Evolutionary conservation across 2,329 filamentous ascomycete genomes (phyloP).

Genomic region (Arthrobotrys pseudoclavata): DNA sequence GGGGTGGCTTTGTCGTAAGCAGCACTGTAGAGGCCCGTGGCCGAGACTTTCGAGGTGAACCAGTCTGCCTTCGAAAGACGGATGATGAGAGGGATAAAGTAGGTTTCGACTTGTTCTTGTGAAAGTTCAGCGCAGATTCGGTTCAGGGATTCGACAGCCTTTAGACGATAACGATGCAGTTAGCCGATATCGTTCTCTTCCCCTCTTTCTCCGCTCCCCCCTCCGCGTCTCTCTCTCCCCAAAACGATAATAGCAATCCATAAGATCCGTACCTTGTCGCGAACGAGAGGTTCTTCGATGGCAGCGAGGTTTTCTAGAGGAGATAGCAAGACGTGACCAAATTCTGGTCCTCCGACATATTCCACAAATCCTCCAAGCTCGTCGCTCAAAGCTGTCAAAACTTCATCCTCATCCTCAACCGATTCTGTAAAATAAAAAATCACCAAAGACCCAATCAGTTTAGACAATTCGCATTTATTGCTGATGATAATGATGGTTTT

Average conservation of each 20-base stretch:
- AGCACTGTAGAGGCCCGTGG: constrained; percentile 91
- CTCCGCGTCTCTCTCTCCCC: neutral
- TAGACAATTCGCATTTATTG: constrained; percentile 34
- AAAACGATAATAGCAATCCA: constrained; percentile 16
- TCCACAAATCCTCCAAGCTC: constrained; percentile 97
- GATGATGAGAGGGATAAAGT: constrained; percentile 94
- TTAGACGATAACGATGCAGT: constrained; percentile 29
- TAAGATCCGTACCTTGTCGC: constrained; percentile 82
- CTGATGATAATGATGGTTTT: constrained; percentile 51
- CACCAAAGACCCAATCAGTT: neutral
- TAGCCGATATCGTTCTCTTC: constrained; percentile 13
- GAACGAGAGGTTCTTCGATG: constrained; percentile 96
- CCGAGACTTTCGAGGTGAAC: constrained; percentile 99
- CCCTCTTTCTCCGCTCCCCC: neutral
- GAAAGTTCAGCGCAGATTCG: constrained; percentile 97
- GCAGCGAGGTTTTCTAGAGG: constrained; percentile 97
- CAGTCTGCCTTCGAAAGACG: constrained; percentile 99
- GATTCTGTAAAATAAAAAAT: constrained; percentile 76
- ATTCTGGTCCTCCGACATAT: constrained; percentile 94
- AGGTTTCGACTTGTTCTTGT: constrained; percentile 91
- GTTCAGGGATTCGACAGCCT: constrained; percentile 99
- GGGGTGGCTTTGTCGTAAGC: constrained; percentile 93
- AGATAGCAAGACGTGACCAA: constrained; percentile 94
- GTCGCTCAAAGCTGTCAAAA: constrained; percentile 94
- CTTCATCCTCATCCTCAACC: constrained; percentile 98